Evolutionary conservation across 2,329 filamentous ascomycete genomes (phyloP), one percentile per base, ranked within the genome.

Genomic region (Trichothecium roseum): DNA sequence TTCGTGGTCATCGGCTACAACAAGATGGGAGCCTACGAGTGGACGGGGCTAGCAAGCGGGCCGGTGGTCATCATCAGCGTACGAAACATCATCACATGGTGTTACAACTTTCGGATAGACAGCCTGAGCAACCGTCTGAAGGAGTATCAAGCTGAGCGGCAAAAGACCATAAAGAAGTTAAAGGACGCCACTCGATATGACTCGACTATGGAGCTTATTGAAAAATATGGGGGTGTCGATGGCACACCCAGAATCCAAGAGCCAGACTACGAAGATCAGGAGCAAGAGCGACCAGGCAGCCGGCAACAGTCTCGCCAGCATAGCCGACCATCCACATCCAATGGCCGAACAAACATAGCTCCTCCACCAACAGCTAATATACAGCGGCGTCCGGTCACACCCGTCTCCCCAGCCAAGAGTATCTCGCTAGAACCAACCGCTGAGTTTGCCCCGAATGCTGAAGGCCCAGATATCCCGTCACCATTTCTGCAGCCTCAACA

Each of bases 101-200:
- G 83, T 59, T 98, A 85, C 62, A 82, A 81, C 47, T 93, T 84
- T 55, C 84, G 86, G 41, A 81, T 91, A 48, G 73, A 81, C 16
- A 75, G 68, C 13, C 69, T 84, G 9, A 74, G 81, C 45, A 58
- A 68, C 28, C 72, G 81, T 28, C 69, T 96, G 20, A 81, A 89
- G 47, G 74, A 74, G 15, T 72, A 88, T 26, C 78, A 88, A 49
- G 74, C 77, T 36, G 84, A 95, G 57, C 78, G 89, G 36, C 77
- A 84, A 40, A 78, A 78, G 48, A 94, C 88, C 2, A 96, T 98
- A 45, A 82, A 94, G 55, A 88, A 88, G 60, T 75, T 98, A 43
- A 98, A 98, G 61, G 79, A 82, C 39, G 88, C 88, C 18, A 98
- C 91, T 24, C 94, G 84, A 57, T 98, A 95, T 63, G 85, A 96